Percentiles rank a stretch among this genome's conserved stretches.
These are phyloP conservation scores for Fusarium secorum DNA, from an alignment of 2,329 filamentous ascomycete genomes.

Conservation along the genomic window DNA sequence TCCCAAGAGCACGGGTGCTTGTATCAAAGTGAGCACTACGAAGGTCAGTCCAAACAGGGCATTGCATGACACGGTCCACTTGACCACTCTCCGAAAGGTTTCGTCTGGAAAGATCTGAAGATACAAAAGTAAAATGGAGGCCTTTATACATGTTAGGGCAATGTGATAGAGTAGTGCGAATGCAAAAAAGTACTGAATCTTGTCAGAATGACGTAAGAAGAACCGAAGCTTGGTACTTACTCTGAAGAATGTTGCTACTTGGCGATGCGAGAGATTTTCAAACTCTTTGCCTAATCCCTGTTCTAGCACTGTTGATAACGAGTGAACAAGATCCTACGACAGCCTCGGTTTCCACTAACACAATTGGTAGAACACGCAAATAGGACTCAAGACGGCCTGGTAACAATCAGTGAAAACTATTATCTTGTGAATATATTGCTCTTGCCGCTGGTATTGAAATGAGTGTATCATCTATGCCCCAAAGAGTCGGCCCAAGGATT, in stretches of 20 bases:
- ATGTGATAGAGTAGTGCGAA: not conserved
- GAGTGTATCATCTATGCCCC: not conserved
- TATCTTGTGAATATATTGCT: accelerated
- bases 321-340: accelerated
- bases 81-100: not conserved
- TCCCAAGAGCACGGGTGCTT: not conserved
- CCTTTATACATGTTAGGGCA: accelerated
- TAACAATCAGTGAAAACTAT: not conserved
- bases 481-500: not conserved
- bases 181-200: not conserved
- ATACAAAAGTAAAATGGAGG: not conserved
- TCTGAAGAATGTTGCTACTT: not conserved
- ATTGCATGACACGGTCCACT: not conserved
- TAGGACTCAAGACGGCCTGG: not conserved
- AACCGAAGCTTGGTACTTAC: not conserved
- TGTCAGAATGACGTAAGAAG: accelerated
- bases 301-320: not conserved
- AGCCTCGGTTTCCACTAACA: not conserved
- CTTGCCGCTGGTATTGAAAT: not conserved
- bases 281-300: not conserved
- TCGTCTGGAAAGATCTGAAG: not conserved
- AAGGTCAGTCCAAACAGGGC: not conserved
- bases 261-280: not conserved
- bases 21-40: not conserved
- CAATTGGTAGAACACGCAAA: not conserved